Conservation (phyloP, 495 filamentous ascomycete genomes). For the Parmelia sp. region DNA sequence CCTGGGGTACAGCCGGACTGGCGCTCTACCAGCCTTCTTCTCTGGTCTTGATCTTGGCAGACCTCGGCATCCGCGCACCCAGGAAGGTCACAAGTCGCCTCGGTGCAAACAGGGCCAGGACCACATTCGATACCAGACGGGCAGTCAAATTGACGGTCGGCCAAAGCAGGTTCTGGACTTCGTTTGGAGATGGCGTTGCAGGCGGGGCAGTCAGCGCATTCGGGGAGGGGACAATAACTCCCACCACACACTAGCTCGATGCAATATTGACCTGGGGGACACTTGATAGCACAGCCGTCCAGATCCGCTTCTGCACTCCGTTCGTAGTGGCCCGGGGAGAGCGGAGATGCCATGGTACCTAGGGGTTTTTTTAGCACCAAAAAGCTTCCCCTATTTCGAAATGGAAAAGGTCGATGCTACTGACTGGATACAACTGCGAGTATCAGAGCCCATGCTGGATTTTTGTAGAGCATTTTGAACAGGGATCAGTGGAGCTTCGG, state of each 20-base stretch:
- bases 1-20: background rate
- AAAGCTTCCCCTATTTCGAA: too few species aligned
- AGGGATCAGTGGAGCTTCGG: background rate
- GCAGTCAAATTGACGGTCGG: background rate
- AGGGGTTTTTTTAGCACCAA: background rate
- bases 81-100: background rate
- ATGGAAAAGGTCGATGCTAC: background rate
- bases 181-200: too few species aligned
- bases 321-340: background rate
- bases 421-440: slow-evolving; percentile 2
- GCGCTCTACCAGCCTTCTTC: background rate
- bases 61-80: slow-evolving; percentile 4
- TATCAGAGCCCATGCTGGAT: background rate
- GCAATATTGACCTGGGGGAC: too few species aligned
- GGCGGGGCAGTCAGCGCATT: too few species aligned
- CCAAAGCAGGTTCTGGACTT: background rate
- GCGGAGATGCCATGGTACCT: slow-evolving; percentile 8
- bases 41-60: background rate
- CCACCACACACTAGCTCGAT: too few species aligned
- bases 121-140: slow-evolving; percentile 9
- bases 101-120: slow-evolving; percentile 7
- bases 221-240: too few species aligned
- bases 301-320: background rate
- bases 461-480: background rate
- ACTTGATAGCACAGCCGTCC: too few species aligned